These are phyloP conservation scores for Lachancea thermotolerans DNA, from an alignment of 805 yeast species.

Conservation along the genomic window DNA sequence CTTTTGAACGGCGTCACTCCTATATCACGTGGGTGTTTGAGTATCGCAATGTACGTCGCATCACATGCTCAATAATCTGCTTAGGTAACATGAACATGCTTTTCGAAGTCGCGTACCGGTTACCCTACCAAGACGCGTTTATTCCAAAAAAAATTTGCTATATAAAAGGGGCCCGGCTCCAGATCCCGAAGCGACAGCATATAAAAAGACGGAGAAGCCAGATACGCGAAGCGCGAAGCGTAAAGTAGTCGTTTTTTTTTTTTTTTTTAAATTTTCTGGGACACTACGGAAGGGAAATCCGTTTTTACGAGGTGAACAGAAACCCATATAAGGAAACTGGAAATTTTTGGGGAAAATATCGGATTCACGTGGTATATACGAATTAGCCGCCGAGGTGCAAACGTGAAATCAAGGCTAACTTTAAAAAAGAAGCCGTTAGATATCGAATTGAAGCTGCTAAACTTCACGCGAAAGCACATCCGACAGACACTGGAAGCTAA, in stretches of 20 bases:
- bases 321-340: neutral
- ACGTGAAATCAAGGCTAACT: no score
- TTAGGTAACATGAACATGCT: no score
- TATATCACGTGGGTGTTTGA: no score
- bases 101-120: no score
- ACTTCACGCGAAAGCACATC: no score
- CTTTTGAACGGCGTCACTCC: no score
- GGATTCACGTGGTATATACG: neutral
- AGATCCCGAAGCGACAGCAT: neutral
- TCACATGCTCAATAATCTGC: no score
- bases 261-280: no score
- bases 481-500: no score
- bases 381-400: neutral
- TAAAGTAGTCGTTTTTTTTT: neutral
- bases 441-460: no score
- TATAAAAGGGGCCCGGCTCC: neutral
- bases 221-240: neutral
- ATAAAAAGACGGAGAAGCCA: slow-evolving; percentile 4
- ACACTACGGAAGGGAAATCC: slow-evolving; percentile 1
- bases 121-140: no score
- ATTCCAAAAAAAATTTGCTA: slow-evolving; percentile 1
- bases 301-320: neutral
- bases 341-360: neutral
- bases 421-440: neutral
- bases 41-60: no score